Conservation (phyloP, 768 basidiomycete species). For the Harrya chromipes region DNA sequence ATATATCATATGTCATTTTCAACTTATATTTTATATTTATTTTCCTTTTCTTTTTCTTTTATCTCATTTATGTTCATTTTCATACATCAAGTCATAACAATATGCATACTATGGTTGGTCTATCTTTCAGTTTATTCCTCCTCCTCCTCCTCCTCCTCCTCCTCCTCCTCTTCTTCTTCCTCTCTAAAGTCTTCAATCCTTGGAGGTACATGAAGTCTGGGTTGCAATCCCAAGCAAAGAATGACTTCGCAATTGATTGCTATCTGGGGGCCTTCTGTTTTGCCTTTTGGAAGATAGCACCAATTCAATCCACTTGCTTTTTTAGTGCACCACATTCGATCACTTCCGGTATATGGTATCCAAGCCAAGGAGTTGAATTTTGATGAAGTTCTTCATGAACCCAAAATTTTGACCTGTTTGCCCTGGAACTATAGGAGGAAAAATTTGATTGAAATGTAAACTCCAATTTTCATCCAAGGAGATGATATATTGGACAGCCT, state of each 20-base stretch:
- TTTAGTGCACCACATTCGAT: neutral
- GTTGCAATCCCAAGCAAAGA: too few relatives aligned
- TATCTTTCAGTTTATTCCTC: too few relatives aligned
- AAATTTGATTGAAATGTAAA: neutral
- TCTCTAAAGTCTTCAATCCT: neutral
- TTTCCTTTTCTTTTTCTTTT: too few relatives aligned
- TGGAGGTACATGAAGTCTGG: neutral
- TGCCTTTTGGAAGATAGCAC: neutral
- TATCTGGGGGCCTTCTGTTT: neutral
- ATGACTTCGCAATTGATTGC: neutral
- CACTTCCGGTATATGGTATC: neutral
- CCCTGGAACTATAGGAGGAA: too few relatives aligned
- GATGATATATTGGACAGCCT: neutral
- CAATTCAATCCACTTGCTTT: neutral
- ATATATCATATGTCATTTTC: too few relatives aligned
- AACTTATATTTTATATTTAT: too few relatives aligned
- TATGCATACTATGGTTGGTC: too few relatives aligned
- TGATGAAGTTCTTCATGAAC: too few relatives aligned
- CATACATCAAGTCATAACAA: too few relatives aligned
- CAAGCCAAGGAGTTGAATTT: neutral
- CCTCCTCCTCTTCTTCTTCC: neutral
- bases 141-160: too few relatives aligned
- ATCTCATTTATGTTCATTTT: too few relatives aligned
- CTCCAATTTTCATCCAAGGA: neutral
- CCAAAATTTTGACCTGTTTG: too few relatives aligned